Evolutionary conservation across 1,284 basidiomycete species (phyloP), one percentile per base, ranked within the genome.

Genomic region (Farysia itapuensis): DNA sequence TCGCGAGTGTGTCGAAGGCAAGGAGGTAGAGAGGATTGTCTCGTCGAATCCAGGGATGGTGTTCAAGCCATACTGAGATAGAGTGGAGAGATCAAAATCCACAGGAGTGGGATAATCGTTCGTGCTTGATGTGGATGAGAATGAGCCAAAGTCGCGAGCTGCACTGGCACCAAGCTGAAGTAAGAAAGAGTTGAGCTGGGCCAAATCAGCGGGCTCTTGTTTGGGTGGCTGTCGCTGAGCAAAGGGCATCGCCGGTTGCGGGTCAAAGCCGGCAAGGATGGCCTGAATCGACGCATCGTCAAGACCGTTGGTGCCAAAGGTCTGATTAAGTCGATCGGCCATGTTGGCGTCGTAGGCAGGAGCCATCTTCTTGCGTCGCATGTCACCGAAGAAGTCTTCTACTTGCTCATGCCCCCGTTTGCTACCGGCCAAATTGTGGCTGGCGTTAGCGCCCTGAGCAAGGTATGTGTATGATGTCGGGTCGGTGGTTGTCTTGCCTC

Each of bases 211-310:
- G 8, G 81, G 79, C 33, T 60, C 46, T 40, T 60, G 57, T 35
- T 79, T 72, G 67, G 84, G 84, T 1, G 82, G 83, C 8, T 29
- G 18, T 16, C 51, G 50, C 16, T 38, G 33, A 15, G 40, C 35
- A 13, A 23, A 15, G 14, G 11, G 19, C 8, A 38, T 35, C 6
- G 37, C 30, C 5, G 63, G 35, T 2, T 38, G 39, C 6, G 44
- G 35, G 18, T 52, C 54, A 24, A 66, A 53, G 24, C 58, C 56
- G 18, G 53, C 53, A 14, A 70, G 46, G 19, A 70, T 53, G 15
- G 64, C 64, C 25, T 66, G 52, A 35, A 70, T 54, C 19, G 60
- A 60, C 4, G 45, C 43, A 16, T 70, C 67, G 36, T 70, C 64
- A 42, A 70, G 54, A 30, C 52, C 50, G 19, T 43, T 50, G 20